Percentiles rank a stretch among this genome's conserved stretches.
These are phyloP conservation scores for Rhizomucor miehei DNA, from an alignment of 371 early-diverging fungal genomes.

Conservation along the genomic window DNA sequence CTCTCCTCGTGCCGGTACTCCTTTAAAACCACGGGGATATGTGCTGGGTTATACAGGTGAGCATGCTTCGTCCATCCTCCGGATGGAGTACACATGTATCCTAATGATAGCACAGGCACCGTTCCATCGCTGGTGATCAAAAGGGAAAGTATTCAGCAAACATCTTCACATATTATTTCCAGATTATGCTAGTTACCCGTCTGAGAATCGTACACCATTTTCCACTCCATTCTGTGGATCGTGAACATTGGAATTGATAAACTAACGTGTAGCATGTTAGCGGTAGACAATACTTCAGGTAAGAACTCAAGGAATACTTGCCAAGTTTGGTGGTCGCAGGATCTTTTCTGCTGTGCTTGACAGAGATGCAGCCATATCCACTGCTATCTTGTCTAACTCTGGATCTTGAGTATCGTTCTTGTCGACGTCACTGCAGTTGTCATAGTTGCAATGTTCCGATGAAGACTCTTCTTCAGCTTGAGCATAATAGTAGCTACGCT, in stretches of 20 bases:
- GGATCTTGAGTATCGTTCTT: not conserved
- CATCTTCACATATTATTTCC: not conserved
- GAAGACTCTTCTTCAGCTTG: not conserved
- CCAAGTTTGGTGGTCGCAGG: slow-evolving; percentile 11
- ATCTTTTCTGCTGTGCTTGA: slow-evolving; percentile 5
- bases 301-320: not conserved
- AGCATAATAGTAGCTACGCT: slow-evolving; percentile 75
- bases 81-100: slow-evolving; percentile 84
- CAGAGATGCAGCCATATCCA: slow-evolving; percentile 4
- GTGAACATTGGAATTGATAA: slow-evolving; percentile 43
- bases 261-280: too few relatives aligned
- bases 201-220: slow-evolving; percentile 53
- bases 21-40: slow-evolving; percentile 68
- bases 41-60: slow-evolving; percentile 80
- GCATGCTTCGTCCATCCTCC: slow-evolving; percentile 83
- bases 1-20: slow-evolving; percentile 73
- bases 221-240: slow-evolving; percentile 39
- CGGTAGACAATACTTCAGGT: too few relatives aligned
- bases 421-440: slow-evolving; percentile 1
- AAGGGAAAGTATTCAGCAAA: not conserved
- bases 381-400: slow-evolving; percentile 4
- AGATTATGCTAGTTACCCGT: slow-evolving; percentile 35
- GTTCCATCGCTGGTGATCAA: slow-evolving; percentile 80
- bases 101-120: slow-evolving; percentile 85
- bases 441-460: not conserved